A percentile compares a stretch with the other conserved stretches of the same genome.
Evolutionary conservation across 2,329 filamentous ascomycete genomes (phyloP).

Genomic region (Penicillium sp.): DNA sequence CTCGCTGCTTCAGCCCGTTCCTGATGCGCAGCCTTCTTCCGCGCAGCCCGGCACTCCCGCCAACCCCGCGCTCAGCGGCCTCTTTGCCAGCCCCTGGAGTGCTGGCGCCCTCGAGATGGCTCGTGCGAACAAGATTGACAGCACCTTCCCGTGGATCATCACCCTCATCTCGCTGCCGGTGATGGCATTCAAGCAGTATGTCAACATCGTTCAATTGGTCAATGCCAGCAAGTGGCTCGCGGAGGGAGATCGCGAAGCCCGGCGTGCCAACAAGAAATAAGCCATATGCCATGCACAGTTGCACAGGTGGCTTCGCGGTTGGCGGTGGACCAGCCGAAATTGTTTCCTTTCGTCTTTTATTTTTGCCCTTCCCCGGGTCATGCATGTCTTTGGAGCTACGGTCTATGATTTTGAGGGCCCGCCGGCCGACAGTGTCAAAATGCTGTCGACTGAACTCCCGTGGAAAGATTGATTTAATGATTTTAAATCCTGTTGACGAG

Average conservation of each 20-base stretch:
- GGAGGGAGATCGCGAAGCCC: constrained; percentile 72
- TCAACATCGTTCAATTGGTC: constrained; percentile 92
- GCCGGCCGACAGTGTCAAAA: constrained; percentile 7
- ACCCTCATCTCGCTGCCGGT: constrained; percentile 79
- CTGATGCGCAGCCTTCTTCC: constrained; percentile 58
- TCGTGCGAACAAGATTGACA: constrained; percentile 90
- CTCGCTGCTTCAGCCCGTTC: constrained; percentile 70
- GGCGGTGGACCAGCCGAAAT: background rate
- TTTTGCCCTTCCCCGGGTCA: constrained; percentile 20
- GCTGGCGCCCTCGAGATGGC: constrained; percentile 91
- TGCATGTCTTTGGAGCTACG: constrained; percentile 40
- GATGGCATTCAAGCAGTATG: constrained; percentile 89
- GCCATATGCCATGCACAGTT: background rate
- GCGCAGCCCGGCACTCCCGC: constrained; percentile 70
- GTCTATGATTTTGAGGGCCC: constrained; percentile 26
- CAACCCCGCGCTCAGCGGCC: constrained; percentile 67
- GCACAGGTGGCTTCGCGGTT: background rate
- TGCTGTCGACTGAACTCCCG: constrained; percentile 9
- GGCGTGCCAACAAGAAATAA: constrained; percentile 53
- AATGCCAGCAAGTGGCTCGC: constrained; percentile 92
- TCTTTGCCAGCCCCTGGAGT: constrained; percentile 89
- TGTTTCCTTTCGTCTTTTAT: constrained; percentile 16
- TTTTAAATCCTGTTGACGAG: constrained; percentile 22
- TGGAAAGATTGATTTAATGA: constrained; percentile 20
- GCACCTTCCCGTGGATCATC: constrained; percentile 76